A percentile compares a stretch with the other conserved stretches of the same genome.
phyloP scores from a whole-genome alignment of 2,329 filamentous ascomycete genomes.

The Calycina marina region DNA sequence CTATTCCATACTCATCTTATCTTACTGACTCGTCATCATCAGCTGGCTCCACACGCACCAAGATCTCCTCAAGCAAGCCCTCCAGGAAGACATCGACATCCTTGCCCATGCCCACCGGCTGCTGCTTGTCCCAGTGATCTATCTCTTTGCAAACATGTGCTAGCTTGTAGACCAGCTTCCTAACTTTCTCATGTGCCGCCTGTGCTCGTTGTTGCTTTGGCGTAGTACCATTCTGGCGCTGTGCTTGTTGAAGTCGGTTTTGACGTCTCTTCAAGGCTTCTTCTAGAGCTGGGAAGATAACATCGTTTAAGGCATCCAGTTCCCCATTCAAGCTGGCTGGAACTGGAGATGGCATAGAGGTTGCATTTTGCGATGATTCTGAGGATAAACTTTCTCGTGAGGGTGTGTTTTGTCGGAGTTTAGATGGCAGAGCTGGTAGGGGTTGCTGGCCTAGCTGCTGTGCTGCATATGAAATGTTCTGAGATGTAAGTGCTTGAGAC shows the following conservation, averaged over 20 bases:
- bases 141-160: conserved; percentile 78
- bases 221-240: conserved; percentile 26
- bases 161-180: conserved; percentile 68
- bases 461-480: conserved; percentile 17
- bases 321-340: conserved; percentile 49
- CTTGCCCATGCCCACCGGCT: conserved; percentile 85
- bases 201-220: conserved; percentile 54
- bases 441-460: conserved; percentile 17
- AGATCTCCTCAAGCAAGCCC: conserved; percentile 81
- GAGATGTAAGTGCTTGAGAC: conserved; percentile 10
- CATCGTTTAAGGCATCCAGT: conserved; percentile 75
- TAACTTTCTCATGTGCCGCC: conserved; percentile 66
- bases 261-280: conserved; percentile 74
- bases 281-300: conserved; percentile 85
- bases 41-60: conserved; percentile 79
- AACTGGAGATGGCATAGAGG: conserved; percentile 40
- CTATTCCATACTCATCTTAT: conserved; percentile 11
- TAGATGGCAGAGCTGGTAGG: conserved; percentile 21
- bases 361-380: conserved; percentile 23
- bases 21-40: conserved; percentile 26
- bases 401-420: conserved; percentile 20
- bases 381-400: conserved; percentile 17
- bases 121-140: conserved; percentile 72
- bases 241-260: conserved; percentile 33
- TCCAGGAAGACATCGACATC: conserved; percentile 83